Evolutionary conservation across 1,284 basidiomycete genomes (phyloP).

Genomic region (Fomitopsis pinicola): DNA sequence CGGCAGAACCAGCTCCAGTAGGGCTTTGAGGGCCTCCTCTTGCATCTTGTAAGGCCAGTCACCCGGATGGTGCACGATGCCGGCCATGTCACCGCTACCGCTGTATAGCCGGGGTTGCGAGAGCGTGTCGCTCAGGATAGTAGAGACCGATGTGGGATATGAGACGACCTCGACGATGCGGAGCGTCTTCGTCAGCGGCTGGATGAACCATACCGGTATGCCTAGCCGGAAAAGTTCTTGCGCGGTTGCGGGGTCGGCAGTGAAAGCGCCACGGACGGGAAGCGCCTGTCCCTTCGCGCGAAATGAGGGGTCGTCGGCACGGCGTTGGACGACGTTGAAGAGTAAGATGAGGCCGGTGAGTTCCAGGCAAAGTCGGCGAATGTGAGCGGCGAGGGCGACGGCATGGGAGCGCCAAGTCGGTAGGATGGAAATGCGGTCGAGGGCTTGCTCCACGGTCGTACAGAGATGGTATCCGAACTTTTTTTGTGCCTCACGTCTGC

Average conservation of each 20-base stretch:
- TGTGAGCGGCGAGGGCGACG: neutral
- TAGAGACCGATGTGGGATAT: neutral
- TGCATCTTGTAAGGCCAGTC: neutral
- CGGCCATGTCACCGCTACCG: neutral
- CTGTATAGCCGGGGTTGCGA: neutral
- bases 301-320: neutral
- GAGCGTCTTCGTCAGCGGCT: neutral
- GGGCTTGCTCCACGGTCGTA: neutral
- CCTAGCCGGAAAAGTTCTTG: neutral
- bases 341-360: neutral
- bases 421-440: neutral
- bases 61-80: neutral
- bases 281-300: neutral
- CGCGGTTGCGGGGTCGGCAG: neutral
- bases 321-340: neutral
- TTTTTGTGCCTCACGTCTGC: neutral
- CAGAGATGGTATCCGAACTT: neutral
- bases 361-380: neutral
- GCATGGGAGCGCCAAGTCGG: neutral
- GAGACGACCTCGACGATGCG: neutral
- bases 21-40: neutral
- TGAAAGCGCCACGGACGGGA: neutral
- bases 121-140: neutral
- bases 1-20: neutral
- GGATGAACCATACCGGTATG: neutral